Conservation (phyloP, 345 rosid genomes). For the Ceriops tagal region DNA sequence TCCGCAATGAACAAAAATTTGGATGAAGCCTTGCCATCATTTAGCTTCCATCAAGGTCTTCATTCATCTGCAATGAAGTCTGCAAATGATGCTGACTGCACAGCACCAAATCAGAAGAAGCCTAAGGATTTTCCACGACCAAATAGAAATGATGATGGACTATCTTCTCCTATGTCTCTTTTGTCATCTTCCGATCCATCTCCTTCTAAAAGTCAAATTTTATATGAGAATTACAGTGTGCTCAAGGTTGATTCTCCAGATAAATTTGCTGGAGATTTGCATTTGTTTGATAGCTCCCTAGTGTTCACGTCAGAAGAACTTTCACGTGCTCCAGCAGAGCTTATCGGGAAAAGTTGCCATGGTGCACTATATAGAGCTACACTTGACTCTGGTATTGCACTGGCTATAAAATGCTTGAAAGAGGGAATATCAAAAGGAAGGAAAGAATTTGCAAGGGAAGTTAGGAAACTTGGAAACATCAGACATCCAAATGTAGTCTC, state of each 20-base stretch:
- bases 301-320: slow-evolving; percentile 73
- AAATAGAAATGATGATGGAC: slow-evolving; percentile 36
- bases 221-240: slow-evolving; percentile 35
- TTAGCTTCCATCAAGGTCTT: slow-evolving; percentile 37
- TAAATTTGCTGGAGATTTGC: slow-evolving; percentile 68
- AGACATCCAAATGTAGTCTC: slow-evolving; percentile 84
- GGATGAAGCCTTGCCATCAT: slow-evolving; percentile 44
- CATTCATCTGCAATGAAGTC: slow-evolving; percentile 25
- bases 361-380: slow-evolving; percentile 70
- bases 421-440: slow-evolving; percentile 78
- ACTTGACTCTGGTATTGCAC: slow-evolving; percentile 51
- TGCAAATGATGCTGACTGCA: slow-evolving; percentile 31
- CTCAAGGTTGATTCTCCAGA: slow-evolving; percentile 53
- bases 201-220: slow-evolving; percentile 40
- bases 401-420: slow-evolving; percentile 83
- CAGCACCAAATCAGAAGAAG: slow-evolving; percentile 34
- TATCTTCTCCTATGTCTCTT: slow-evolving; percentile 49
- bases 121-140: slow-evolving; percentile 30
- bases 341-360: slow-evolving; percentile 82
- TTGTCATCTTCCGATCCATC: slow-evolving; percentile 56
- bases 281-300: slow-evolving; percentile 60
- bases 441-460: slow-evolving; percentile 84
- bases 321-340: slow-evolving; percentile 84
- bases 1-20: slow-evolving; percentile 35
- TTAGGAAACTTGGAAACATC: slow-evolving; percentile 79